Evolutionary conservation across 2,329 filamentous ascomycete species (phyloP), one percentile per base, ranked within the genome.

Genomic region (Volutella citrinella): DNA sequence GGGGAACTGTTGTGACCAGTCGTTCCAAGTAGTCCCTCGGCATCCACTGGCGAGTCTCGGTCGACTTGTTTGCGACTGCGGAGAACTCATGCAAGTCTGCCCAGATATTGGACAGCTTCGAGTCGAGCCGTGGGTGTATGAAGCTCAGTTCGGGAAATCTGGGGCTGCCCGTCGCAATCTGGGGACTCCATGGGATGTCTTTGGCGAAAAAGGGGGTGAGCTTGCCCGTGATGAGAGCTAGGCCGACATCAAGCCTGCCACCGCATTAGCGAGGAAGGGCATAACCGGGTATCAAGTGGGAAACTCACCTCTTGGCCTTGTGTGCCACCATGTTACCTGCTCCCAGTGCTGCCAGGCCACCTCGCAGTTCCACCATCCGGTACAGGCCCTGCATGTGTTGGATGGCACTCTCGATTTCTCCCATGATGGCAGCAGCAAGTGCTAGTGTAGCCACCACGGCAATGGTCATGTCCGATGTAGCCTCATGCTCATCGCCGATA

Each of bases 371-470:
- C 7, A 56, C 26, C 8, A 56, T 49, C 10, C 27, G 22, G 22
- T 37, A 20, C 24, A 55, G 30, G 1, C 53, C 53, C 21, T 55
- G 37, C 41, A 54, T 45, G 27, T 56, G 53, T 31, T 48, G 51
- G 7, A 17, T 22, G 1, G 44, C 38, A 1, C 46, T 45, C 11
- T 37, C 36, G 3, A 49, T n/a, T 12, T 55, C 53, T 0, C 51
- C 51, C 7, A 42, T 12, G 1, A 54, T 30, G 6, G 45, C 36
- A 2, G 53, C 46, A 2, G 48, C 41, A 10, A 42, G 46, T 2
- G 53, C 52, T 7, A 56, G 33, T 3, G 45, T 43, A 3, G 40
- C 21, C 1, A 53, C 44, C 3, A 49, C 39, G 7, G 36, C 32
- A 34, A 54, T 44, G 9, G 52, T 56, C 6, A 43, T 33, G 13